Evolutionary conservation across 768 basidiomycete genomes (phyloP).

Genomic region (Leccinum arenicola): DNA sequence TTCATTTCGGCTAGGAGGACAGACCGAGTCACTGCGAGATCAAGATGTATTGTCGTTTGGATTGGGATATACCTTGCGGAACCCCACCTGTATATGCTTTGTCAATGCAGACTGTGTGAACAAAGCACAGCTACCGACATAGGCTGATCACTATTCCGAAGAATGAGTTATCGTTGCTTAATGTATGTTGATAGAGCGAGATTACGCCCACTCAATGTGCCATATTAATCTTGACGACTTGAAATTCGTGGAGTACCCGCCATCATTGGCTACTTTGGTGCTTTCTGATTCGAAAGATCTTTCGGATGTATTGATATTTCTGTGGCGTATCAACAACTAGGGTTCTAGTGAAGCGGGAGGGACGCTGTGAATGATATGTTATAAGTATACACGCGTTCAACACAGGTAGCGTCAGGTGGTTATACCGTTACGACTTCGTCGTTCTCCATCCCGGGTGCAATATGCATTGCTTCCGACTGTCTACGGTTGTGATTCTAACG

Average conservation of each 20-base stretch:
- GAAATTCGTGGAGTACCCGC: neutral
- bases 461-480: slow-evolving; percentile 7
- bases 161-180: slow-evolving; percentile 1
- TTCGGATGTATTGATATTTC: slow-evolving; percentile 12
- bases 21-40: neutral
- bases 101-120: neutral
- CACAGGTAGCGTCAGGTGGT: neutral
- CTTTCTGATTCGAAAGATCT: neutral
- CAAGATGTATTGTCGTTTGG: neutral
- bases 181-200: slow-evolving; percentile 3
- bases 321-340: neutral
- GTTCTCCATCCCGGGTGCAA: slow-evolving; percentile 3
- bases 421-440: neutral
- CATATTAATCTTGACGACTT: neutral
- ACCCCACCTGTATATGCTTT: neutral
- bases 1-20: neutral
- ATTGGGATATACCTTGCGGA: neutral
- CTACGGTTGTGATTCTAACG: neutral
- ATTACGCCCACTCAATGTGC: slow-evolving; percentile 11
- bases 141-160: neutral
- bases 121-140: neutral
- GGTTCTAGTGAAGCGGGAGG: neutral
- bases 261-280: neutral
- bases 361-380: slow-evolving; percentile 2
- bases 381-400: neutral